phyloP scores from a whole-genome alignment of 2,329 filamentous ascomycete genomes.

The Drechmeria coniospora region DNA sequence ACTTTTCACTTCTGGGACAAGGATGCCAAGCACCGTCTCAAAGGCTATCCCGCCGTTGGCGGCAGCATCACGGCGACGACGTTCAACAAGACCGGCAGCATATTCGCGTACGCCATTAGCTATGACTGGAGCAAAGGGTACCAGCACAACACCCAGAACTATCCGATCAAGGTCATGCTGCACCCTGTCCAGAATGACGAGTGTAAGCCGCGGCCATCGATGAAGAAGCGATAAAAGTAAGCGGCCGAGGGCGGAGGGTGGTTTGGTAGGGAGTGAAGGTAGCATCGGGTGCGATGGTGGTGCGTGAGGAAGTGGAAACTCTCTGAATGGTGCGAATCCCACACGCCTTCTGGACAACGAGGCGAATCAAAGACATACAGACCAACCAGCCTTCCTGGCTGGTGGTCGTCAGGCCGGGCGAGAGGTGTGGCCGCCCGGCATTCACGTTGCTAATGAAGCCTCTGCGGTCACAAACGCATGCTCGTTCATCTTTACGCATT shows the following conservation, averaged over 20 bases:
- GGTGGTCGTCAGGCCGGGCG: too few relatives aligned
- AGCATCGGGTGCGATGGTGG: too few relatives aligned
- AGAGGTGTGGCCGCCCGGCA: too few relatives aligned
- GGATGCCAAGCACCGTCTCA: slow-evolving; percentile 74
- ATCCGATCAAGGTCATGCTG: slow-evolving; percentile 71
- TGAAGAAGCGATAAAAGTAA: slow-evolving; percentile 39
- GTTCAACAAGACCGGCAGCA: slow-evolving; percentile 76
- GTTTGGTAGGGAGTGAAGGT: too few relatives aligned
- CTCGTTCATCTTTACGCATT: too few relatives aligned
- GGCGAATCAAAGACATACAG: too few relatives aligned
- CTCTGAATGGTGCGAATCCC: too few relatives aligned
- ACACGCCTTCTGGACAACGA: too few relatives aligned
- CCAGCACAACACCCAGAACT: slow-evolving; percentile 59
- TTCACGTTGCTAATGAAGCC: too few relatives aligned
- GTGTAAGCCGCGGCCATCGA: slow-evolving; percentile 44
- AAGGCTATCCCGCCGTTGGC: slow-evolving; percentile 73
- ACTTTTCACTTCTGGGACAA: slow-evolving; percentile 98
- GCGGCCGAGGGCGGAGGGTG: neutral
- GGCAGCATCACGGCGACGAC: slow-evolving; percentile 80
- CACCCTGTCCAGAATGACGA: slow-evolving; percentile 54
- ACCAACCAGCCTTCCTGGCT: too few relatives aligned
- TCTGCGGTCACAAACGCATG: too few relatives aligned
- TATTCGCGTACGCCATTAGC: slow-evolving; percentile 79
- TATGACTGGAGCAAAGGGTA: slow-evolving; percentile 99
- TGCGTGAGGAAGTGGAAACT: too few relatives aligned